Conservation (phyloP, 1,284 basidiomycete species). For the Microbotryum violaceum region DNA sequence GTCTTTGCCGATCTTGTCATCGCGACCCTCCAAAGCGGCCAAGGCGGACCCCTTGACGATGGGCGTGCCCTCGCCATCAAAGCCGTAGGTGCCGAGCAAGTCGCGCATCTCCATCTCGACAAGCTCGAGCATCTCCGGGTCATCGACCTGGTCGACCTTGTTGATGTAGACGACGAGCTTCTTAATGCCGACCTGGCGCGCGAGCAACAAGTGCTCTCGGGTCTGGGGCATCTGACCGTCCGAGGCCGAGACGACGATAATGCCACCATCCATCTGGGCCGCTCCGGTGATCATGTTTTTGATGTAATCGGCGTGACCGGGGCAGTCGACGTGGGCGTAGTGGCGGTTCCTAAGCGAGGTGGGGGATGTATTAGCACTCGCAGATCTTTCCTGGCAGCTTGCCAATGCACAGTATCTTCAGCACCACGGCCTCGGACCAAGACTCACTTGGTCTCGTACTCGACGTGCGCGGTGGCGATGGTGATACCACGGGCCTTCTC, state of each 20-base stretch:
- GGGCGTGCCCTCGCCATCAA: constrained; percentile 93
- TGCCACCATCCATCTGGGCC: constrained; percentile 66
- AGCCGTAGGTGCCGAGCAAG: constrained; percentile 75
- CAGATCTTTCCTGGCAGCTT: no score
- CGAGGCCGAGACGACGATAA: constrained; percentile 82
- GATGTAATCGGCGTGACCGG: constrained; percentile 74
- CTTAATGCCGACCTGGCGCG: constrained; percentile 97
- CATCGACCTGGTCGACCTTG: constrained; percentile 95
- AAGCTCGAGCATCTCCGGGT: constrained; percentile 97
- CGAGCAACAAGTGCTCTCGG: constrained; percentile 92
- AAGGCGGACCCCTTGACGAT: constrained; percentile 96
- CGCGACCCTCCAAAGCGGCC: constrained; percentile 80
- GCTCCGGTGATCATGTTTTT: constrained; percentile 93
- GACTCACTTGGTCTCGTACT: constrained; percentile 74
- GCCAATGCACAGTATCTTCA: no score
- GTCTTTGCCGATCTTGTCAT: constrained; percentile 67
- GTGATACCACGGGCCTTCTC: constrained; percentile 99
- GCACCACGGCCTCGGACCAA: background rate
- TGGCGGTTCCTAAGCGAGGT: constrained; percentile 54
- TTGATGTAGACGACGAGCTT: constrained; percentile 99
- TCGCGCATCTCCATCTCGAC: constrained; percentile 99
- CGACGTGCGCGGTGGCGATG: constrained; percentile 80
- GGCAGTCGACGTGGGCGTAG: constrained; percentile 99
- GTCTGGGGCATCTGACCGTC: constrained; percentile 99
- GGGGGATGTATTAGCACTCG: background rate